phyloP scores from a whole-genome alignment of 352 stramenopile species.

The Phytophthora crassamura region DNA sequence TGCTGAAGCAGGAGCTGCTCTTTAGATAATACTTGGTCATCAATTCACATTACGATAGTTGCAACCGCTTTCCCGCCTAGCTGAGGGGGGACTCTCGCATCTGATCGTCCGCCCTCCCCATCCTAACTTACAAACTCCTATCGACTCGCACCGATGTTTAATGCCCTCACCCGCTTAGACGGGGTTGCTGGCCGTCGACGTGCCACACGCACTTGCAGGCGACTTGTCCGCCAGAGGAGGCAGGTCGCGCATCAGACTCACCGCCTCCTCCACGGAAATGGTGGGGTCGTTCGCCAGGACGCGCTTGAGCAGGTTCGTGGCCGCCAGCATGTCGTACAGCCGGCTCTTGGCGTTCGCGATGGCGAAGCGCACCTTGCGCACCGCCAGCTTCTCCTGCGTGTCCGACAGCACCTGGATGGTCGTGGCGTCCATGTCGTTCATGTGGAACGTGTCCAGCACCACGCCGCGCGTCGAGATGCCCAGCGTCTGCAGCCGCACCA shows the following conservation, averaged over 20 bases:
- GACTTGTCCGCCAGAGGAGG: slow-evolving; percentile 14
- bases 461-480: slow-evolving; percentile 23
- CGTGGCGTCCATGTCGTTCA: slow-evolving; percentile 36
- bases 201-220: not conserved
- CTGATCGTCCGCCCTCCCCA: not conserved
- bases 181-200: slow-evolving; percentile 14
- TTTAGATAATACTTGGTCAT: slow-evolving; percentile 10
- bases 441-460: slow-evolving; percentile 27
- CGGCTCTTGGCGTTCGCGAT: slow-evolving; percentile 29
- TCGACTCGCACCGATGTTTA: no score
- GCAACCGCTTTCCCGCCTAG: not conserved
- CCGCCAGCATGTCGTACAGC: slow-evolving; percentile 17
- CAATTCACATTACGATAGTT: slow-evolving; percentile 12
- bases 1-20: no score
- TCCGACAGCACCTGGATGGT: slow-evolving; percentile 30
- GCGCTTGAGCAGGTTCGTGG: slow-evolving; percentile 25
- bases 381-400: slow-evolving; percentile 26
- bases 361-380: slow-evolving; percentile 23
- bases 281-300: slow-evolving; percentile 25
- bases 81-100: not conserved
- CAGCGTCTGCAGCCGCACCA: slow-evolving; percentile 16
- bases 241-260: slow-evolving; percentile 18
- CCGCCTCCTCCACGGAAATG: slow-evolving; percentile 24
- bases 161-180: slow-evolving; percentile 6
- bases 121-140: slow-evolving; percentile 8